These are phyloP conservation scores for Aspergillus leporis DNA, from an alignment of 495 filamentous ascomycete species.

Conservation along the genomic window DNA sequence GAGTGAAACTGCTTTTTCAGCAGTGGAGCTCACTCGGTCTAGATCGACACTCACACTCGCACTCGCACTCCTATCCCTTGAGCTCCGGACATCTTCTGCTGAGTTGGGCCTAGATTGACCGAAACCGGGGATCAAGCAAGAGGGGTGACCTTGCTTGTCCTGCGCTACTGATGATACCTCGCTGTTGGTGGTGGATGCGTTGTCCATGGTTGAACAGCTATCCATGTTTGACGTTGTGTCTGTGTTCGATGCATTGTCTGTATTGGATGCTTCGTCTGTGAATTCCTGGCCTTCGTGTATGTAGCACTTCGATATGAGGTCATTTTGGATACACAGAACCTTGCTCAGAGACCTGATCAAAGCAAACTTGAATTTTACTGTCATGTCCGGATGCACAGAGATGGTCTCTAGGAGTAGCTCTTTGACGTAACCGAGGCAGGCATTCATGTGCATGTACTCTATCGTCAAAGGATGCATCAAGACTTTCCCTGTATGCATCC, in stretches of 20 bases:
- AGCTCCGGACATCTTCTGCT: background rate
- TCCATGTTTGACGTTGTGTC: background rate
- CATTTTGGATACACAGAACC: slow-evolving; percentile 63
- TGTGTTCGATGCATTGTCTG: background rate
- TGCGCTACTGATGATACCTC: background rate
- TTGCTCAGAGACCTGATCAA: slow-evolving; percentile 54
- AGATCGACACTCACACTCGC: background rate
- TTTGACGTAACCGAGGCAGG: slow-evolving; percentile 60
- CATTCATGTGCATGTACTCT: slow-evolving; percentile 66
- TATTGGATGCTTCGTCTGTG: slow-evolving; percentile 27
- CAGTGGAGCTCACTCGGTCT: background rate
- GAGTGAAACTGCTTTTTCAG: background rate
- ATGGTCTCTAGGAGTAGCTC: slow-evolving; percentile 61
- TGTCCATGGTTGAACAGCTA: background rate
- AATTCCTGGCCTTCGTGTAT: slow-evolving; percentile 50
- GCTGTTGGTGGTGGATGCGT: background rate
- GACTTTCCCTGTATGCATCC: slow-evolving; percentile 13
- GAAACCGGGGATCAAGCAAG: background rate
- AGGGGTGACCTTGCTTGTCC: background rate
- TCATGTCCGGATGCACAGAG: slow-evolving; percentile 44
- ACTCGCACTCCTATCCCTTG: background rate
- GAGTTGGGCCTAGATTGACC: slow-evolving; percentile 2
- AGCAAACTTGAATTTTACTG: slow-evolving; percentile 52
- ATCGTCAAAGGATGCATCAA: slow-evolving; percentile 45
- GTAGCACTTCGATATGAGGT: slow-evolving; percentile 67